Evolutionary conservation across 495 filamentous ascomycete genomes (phyloP), one percentile per base, ranked within the genome.

Genomic region (Lasiosphaeria miniovina): DNA sequence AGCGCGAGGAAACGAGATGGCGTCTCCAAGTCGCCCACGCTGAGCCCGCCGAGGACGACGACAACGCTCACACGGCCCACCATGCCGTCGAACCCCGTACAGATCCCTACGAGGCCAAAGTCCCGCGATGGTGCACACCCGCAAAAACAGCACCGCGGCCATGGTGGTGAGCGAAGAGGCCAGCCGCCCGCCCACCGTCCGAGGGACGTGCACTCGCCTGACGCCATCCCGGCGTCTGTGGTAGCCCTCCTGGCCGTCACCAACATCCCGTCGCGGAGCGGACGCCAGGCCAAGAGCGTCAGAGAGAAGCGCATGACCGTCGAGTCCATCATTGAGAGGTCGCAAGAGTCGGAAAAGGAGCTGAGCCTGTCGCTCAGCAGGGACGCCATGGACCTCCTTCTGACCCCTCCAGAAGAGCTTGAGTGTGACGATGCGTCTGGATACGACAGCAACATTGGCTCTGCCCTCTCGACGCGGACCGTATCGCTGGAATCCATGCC

Each of bases 191-290:
- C 57, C 41, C 64, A 60, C 45, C 73, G 73, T 34, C 57, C 69
- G 6, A 65, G 65, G 49, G 70, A 75, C 52, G 67, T 70, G 6
- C 79, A 82, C 65, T 76, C 77, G 4, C 77, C 76, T 17, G 78
- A 81, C 65, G 69, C 75, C 11, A 74, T 86, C 49, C 80, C 84
- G 34, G 77, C 84, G 9, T 83, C 83, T 0, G 81, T 85, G 49
- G 84, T 83, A 0, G 82, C 82, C 4, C 73, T 87, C 54, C 77
- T 87, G 5, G 84, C 84, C 43, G 68, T 83, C 55, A 87, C 84
- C 53, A 78, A 73, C 58, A 87, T 87, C 59, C 84, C 63, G 15
- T 55, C 65, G 15, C 61, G 68, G 60, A 65, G 66, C 57, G 14
- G 63, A 52, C 62, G 68, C 12, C 61, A 65, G 34, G 55, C 59